These are phyloP conservation scores for Ustilago tritici DNA, from an alignment of 1,284 basidiomycete species.

Conservation along the genomic window DNA sequence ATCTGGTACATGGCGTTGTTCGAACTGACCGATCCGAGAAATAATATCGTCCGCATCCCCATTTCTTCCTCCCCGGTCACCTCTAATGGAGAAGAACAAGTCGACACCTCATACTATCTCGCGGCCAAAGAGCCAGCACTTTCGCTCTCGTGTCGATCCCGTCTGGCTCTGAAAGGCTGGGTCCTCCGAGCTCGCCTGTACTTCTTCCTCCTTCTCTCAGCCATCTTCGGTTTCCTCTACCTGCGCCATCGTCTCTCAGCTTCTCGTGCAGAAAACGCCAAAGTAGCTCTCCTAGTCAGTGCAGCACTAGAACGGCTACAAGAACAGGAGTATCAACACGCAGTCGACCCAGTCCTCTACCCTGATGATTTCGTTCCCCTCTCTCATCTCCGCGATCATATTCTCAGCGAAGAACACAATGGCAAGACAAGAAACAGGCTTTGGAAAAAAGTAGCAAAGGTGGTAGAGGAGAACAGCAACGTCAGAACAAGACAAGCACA, in stretches of 20 bases:
- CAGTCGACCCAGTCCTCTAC: conserved; percentile 82
- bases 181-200: conserved; percentile 40
- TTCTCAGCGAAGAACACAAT: conserved; percentile 85
- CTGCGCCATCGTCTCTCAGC: conserved; percentile 30
- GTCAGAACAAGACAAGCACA: conserved; percentile 89
- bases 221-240: conserved; percentile 9
- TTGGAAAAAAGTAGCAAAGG: conserved; percentile 86
- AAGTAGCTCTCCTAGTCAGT: conserved; percentile 45
- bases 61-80: conserved; percentile 17
- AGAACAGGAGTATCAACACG: conserved; percentile 79
- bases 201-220: conserved; percentile 20
- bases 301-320: conserved; percentile 52
- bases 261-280: conserved; percentile 22
- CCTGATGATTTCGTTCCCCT: conserved; percentile 86
- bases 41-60: conserved; percentile 36
- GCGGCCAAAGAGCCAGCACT: conserved; percentile 40
- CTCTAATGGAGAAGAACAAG: conserved; percentile 5
- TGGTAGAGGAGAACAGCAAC: conserved; percentile 95
- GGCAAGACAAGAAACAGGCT: conserved; percentile 77
- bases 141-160: conserved; percentile 40
- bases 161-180: conserved; percentile 46
- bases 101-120: conserved; percentile 25
- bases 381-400: conserved; percentile 87
- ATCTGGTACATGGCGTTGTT: conserved; percentile 64
- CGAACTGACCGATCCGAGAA: conserved; percentile 52